Evolutionary conservation across 2,329 filamentous ascomycete genomes (phyloP), one percentile per base, ranked within the genome.

Genomic region (Rutstroemia sp.): DNA sequence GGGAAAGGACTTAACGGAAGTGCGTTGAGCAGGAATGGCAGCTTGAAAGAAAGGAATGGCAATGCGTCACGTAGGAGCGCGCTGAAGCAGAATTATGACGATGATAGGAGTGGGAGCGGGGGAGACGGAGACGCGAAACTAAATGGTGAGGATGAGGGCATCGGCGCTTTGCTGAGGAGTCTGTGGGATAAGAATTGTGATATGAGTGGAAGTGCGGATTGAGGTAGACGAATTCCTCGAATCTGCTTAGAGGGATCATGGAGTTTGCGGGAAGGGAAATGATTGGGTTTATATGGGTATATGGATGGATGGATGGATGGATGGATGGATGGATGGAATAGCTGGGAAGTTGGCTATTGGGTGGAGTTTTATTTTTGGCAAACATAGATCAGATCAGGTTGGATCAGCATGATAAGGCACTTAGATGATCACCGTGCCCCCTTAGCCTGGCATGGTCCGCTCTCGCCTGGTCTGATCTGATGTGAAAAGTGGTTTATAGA

Each of bases 121-220:
- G 42, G 62, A 41, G 46, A 51, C 56, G 39, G 53, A 38, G 44
- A 45, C 37, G 50, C 34, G 12, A 58, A 58, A 6, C 56, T 48
- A 14, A 54, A 42, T 25, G 42, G 38, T 23, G 60, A 63, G 10
- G 58, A 54, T 8, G 44, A 79, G 49, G 65, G 64, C 49, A 76
- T 79, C 1, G 70, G 75, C 1, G 72, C 76, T 4, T 63, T 84
- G 45, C 69, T 86, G 53, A 73, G 81, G 55, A 80, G 78, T 60
- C 68, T 86, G 49, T 86, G 82, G 82, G 81, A 85, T 47, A 84
- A 80, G 73, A 79, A 75, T 49, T 72, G 76, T 68, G 79, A 83
- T 23, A 70, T 83, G 57, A 78, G 79, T 63, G 76, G 77, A 27
- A 83, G 81, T 51, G 60, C 63, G 48, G 67, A 69, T 62, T 69